Base-by-base conservation (phyloP, 2,329 filamentous ascomycete genomes). In the Diaporthe citri region DNA sequence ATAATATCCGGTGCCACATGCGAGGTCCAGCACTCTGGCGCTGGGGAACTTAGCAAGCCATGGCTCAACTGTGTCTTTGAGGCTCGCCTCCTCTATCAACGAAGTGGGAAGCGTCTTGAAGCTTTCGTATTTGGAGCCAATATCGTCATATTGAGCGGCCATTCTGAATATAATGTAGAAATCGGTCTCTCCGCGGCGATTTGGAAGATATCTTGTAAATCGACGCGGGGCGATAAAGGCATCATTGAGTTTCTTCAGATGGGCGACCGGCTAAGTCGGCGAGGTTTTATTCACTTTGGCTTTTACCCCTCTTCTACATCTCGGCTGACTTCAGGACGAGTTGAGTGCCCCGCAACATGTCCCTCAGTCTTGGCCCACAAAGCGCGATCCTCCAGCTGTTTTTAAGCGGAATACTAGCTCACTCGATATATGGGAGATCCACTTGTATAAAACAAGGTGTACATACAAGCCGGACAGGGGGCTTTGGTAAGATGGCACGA, bases 1-100 rank as follows among this genome's bases (percentile, higher is more conserved):
- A 74, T 82, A 84, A 75, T 80, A 83, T 22, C 83, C 83, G 1
- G 82, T 80, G 17, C 83, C 83, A 76, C 83, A 84, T 25, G 83
- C 83, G 15, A 85, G 81, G 64, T 85, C 83, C 51, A 85, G 81
- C 20, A 84, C 78, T 28, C 80, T 77, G 15, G 52, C 46, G 22
- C 71, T 59, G 17, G 57, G 56, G 20, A 28, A 13, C n/a, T 31
- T 69, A 17, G 55, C 15, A 9, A 77, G 69, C 41, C 46, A 74
- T 4, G 76, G 73, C n/a, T 22, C 17, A 25, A 77, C n/a, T 6
- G 74, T 46, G 7, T 72, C 71, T 34, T 67, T 74, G 31, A 77
- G 20, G 71, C 77, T 78, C 1, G 72, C 69, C 2, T 31, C 67
- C 67, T 78, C 77, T 15, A 77, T 60, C 9, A 74, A 31, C 3